Conservation (phyloP, 2,329 filamentous ascomycete species). For the Chrysoporthe austroafricana region DNA sequence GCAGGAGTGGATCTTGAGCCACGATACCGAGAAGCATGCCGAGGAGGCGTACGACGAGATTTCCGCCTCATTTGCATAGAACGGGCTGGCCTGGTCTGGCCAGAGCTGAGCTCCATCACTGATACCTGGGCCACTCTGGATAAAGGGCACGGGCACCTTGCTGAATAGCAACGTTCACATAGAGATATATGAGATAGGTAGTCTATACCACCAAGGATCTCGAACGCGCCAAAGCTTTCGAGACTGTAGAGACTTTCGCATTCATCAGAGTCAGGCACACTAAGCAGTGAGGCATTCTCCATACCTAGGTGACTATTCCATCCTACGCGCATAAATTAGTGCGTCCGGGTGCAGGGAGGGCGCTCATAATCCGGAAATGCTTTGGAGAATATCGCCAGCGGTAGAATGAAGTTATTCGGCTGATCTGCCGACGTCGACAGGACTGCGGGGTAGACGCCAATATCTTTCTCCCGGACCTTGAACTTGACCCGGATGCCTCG, state of each 20-base stretch:
- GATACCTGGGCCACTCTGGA: too few species aligned
- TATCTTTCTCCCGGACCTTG: slow-evolving; percentile 2
- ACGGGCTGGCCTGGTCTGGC: neutral
- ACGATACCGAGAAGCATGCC: slow-evolving; percentile 52
- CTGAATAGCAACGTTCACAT: too few species aligned
- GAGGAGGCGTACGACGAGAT: slow-evolving; percentile 44
- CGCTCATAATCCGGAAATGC: neutral
- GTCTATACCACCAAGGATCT: too few species aligned
- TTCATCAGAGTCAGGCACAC: too few species aligned
- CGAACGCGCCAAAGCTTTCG: too few species aligned
- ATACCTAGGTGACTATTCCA: too few species aligned
- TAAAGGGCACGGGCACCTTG: neutral
- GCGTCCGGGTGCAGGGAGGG: too few species aligned
- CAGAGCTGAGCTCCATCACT: neutral
- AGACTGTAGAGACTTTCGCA: too few species aligned
- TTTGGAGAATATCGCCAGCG: neutral
- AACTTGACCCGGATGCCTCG: neutral
- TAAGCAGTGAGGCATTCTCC: too few species aligned
- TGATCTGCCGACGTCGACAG: slow-evolving; percentile 9
- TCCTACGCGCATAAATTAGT: too few species aligned
- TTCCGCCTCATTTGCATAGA: slow-evolving; percentile 23
- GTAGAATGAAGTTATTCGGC: neutral
- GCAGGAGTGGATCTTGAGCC: slow-evolving; percentile 55
- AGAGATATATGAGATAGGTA: too few species aligned
- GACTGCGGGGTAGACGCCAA: slow-evolving; percentile 8